phyloP scores from a whole-genome alignment of 352 stramenopile species.

The Globisporangium rhizosaccharum region DNA sequence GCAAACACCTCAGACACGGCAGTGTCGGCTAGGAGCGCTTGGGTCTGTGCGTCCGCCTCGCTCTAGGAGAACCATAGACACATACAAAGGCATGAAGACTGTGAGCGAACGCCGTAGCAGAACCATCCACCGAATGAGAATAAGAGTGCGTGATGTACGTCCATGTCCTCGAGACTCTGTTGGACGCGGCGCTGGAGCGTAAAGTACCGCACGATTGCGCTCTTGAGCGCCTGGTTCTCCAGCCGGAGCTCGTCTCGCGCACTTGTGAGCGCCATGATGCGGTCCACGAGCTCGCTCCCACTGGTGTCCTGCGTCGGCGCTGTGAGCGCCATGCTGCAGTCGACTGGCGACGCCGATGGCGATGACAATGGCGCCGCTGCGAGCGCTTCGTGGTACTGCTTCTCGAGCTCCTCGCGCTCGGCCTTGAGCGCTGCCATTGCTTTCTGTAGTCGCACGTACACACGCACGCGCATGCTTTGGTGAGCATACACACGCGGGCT shows the following conservation, averaged over 20 bases:
- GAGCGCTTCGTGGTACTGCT: slow-evolving; percentile 38
- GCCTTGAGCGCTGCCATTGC: slow-evolving; percentile 44
- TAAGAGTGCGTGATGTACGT: not conserved
- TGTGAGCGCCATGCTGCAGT: not conserved
- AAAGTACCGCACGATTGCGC: slow-evolving; percentile 26
- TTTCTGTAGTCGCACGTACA: slow-evolving; percentile 24
- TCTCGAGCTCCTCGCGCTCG: slow-evolving; percentile 31
- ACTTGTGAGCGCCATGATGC: slow-evolving; percentile 11
- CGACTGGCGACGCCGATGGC: slow-evolving; percentile 9
- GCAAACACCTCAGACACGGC: slow-evolving; percentile 12
- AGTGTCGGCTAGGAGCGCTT: not conserved
- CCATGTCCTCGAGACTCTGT: slow-evolving; percentile 14
- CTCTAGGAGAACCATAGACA: not conserved
- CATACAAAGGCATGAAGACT: not conserved
- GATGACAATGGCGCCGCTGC: not conserved
- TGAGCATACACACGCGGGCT: too few species aligned
- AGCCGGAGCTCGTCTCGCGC: slow-evolving; percentile 31
- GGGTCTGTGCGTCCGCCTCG: not conserved
- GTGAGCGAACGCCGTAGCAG: not conserved
- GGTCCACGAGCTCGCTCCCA: slow-evolving; percentile 5
- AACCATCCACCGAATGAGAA: not conserved
- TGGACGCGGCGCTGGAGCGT: slow-evolving; percentile 41
- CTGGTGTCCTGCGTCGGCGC: not conserved
- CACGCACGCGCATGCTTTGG: not conserved
- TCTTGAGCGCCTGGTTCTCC: slow-evolving; percentile 48